These are phyloP conservation scores for Rhodomyrtus psidioides DNA, from an alignment of 441 rosid species.

Conservation along the genomic window DNA sequence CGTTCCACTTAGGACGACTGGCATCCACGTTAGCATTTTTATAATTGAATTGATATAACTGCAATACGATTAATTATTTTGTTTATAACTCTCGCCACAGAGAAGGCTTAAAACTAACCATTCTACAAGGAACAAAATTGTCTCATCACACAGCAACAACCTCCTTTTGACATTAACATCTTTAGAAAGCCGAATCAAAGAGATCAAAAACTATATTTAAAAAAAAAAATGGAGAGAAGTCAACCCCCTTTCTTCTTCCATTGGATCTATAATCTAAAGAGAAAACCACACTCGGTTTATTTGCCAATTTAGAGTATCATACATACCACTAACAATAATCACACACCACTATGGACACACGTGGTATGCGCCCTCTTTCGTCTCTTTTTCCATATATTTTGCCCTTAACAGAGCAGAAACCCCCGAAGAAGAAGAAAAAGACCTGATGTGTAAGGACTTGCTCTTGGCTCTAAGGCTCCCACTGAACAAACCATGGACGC, in stretches of 20 bases:
- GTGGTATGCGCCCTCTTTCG: not conserved
- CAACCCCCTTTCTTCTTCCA: not conserved
- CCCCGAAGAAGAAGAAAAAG: not conserved
- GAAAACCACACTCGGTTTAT: not conserved
- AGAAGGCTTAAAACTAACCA: not conserved
- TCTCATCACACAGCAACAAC: not conserved
- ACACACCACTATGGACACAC: not conserved
- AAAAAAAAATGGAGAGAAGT: not conserved
- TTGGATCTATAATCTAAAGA: not conserved
- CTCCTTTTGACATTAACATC: not conserved
- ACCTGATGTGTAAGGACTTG: not conserved
- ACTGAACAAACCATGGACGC: not conserved
- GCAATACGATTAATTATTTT: too few species aligned
- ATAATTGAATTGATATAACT: too few species aligned
- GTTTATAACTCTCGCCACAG: too few species aligned
- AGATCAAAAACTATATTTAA: not conserved
- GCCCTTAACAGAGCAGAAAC: not conserved
- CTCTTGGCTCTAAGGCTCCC: not conserved
- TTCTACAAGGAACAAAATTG: not conserved
- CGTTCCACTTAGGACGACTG: rapidly evolving
- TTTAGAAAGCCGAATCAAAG: not conserved
- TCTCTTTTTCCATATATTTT: not conserved
- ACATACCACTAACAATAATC: not conserved
- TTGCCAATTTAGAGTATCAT: not conserved
- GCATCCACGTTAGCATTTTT: too few species aligned